Evolutionary conservation across 1,284 basidiomycete species (phyloP).

Genomic region (Moesziomyces globuligerus): DNA sequence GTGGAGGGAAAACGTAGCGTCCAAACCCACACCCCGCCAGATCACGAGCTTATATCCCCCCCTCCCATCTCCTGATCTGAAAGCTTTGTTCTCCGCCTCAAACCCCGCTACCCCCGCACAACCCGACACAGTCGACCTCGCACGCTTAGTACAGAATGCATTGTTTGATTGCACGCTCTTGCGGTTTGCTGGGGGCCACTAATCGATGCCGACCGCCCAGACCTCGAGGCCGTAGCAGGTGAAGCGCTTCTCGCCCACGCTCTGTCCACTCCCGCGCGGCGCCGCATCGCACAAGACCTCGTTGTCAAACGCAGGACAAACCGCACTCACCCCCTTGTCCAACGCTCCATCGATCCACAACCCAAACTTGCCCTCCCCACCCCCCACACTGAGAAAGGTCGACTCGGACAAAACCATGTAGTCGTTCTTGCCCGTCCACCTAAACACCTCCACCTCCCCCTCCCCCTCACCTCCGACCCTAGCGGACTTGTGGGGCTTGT

Average conservation of each 20-base stretch:
- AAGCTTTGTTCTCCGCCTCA: too few relatives aligned
- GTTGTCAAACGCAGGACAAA: conserved; percentile 88
- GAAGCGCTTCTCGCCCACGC: conserved; percentile 74
- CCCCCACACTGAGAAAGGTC: conserved; percentile 60
- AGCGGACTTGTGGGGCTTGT: too few relatives aligned
- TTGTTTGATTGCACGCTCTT: too few relatives aligned
- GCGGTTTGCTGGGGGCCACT: too few relatives aligned
- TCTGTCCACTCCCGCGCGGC: conserved; percentile 63
- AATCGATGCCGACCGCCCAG: conserved; percentile 75
- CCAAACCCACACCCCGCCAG: too few relatives aligned
- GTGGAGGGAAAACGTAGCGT: too few relatives aligned
- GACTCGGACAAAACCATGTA: conserved; percentile 86
- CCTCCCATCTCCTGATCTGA: too few relatives aligned
- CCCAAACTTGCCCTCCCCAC: conserved; percentile 71
- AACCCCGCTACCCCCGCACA: too few relatives aligned
- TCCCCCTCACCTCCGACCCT: conserved; percentile 1
- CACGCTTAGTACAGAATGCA: too few relatives aligned
- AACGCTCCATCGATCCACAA: conserved; percentile 87
- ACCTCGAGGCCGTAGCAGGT: conserved; percentile 87
- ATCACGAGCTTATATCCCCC: too few relatives aligned
- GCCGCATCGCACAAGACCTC: conserved; percentile 75
- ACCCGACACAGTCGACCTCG: too few relatives aligned
- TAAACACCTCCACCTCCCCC: conserved; percentile 73
- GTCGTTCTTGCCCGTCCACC: conserved; percentile 89
- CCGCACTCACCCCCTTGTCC: conserved; percentile 82